Conservation (phyloP, 164 flowering plant species). For the Vitis riparia region DNA sequence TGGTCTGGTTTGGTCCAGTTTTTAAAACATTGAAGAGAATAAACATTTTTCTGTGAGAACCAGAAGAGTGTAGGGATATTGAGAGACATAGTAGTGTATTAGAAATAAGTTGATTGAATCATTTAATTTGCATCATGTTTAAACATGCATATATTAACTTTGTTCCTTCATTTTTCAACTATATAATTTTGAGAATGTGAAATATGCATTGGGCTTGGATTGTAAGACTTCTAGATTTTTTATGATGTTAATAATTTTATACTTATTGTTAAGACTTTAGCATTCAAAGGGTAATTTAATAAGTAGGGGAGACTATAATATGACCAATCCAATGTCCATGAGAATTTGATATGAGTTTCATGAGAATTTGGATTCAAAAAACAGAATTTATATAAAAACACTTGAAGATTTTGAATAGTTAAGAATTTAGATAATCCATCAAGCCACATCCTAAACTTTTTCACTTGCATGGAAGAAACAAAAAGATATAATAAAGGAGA, state of each 20-base stretch:
- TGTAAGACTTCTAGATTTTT: not conserved
- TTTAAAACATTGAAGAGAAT: slow-evolving; percentile 5
- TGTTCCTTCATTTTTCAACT: not conserved
- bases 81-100: slow-evolving; percentile 8
- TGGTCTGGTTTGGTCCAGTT: not conserved
- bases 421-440: not conserved
- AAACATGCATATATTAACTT: not conserved
- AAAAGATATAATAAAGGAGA: not conserved
- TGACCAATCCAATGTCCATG: too few species aligned
- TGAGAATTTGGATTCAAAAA: not conserved
- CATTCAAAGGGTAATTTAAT: too few species aligned
- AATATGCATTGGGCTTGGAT: not conserved
- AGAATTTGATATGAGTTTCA: not conserved
- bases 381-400: not conserved
- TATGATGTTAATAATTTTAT: not conserved
- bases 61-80: slow-evolving; percentile 31
- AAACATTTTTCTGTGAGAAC: slow-evolving; percentile 62
- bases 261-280: too few species aligned
- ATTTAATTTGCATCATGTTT: not conserved
- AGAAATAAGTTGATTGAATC: not conserved
- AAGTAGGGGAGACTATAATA: too few species aligned
- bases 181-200: not conserved
- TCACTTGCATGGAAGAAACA: not conserved
- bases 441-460: not conserved
- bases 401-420: not conserved